These are phyloP conservation scores for Solanum clarkiae DNA, from an alignment of 257 asterid genomes.

Conservation along the genomic window DNA sequence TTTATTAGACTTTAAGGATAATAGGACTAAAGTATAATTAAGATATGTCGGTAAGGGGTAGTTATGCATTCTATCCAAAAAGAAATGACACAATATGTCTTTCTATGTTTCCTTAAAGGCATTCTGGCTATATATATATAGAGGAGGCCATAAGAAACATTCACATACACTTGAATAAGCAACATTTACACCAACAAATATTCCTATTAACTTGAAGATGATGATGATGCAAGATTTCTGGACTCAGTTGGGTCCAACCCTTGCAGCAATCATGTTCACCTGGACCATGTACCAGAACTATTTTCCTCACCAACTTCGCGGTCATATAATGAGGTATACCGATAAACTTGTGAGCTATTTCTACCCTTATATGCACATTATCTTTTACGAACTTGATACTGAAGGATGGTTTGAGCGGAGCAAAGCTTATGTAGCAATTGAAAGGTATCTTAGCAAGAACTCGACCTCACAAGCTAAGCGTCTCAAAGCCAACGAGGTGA, in stretches of 20 bases:
- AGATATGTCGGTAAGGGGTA: no score
- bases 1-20: no score
- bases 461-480: background rate
- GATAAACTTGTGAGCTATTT: background rate
- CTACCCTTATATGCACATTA: background rate
- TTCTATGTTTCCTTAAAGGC: background rate
- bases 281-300: background rate
- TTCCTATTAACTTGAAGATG: background rate
- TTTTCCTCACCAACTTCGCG: background rate
- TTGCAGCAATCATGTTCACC: background rate
- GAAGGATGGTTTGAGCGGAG: background rate
- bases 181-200: background rate
- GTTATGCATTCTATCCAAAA: no score
- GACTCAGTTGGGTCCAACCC: background rate
- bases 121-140: background rate
- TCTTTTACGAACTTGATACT: background rate
- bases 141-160: background rate
- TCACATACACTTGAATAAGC: background rate
- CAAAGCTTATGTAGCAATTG: background rate
- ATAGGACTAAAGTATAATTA: no score
- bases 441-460: background rate
- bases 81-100: background rate
- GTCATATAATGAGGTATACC: background rate
- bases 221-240: background rate
- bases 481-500: background rate